Evolutionary conservation across 441 rosid species (phyloP), one percentile per base, ranked within the genome.

Genomic region (Brassica balearica): DNA sequence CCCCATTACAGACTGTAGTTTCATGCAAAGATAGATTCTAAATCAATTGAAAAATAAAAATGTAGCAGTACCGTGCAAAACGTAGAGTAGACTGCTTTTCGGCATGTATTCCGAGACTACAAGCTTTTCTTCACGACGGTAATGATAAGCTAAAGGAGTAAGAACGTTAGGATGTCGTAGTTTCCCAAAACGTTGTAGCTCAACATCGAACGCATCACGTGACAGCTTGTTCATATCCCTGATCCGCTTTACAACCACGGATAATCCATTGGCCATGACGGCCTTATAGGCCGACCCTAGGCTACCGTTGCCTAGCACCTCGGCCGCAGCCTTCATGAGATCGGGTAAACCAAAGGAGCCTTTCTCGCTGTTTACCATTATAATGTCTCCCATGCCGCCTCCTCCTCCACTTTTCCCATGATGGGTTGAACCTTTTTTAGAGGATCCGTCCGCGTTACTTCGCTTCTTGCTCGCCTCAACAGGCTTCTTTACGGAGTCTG

Each of bases 261-360:
- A 78, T 68, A 90, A 65, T 38, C 97, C 98, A 19, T 69, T 89
- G 1, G 82, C 61, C 95, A 95, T 84, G 53, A 76, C 80, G 1
- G 99, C 99, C 83, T 91, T 95, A 43, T 93, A 95, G 0, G 97
- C 89, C 11, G 98, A 95, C 46, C 99, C 99, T 46, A 95, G 72
- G 43, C 95, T 89, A 19, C 99, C 93, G 60, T 87, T 95, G 11
- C 98, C 99, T 1, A 95, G 83, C 56, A 91, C 96, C 79, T 95
- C 96, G 0, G 99, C 99, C 0, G 96, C 91, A 0, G 99, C 98
- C 84, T 88, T 92, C 98, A 95, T 95, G 81, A 93, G 81, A 86
- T 93, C 98, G 0, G 89, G 84, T 87, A 93, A 79, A 51, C 90
- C 91, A 14, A 95, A 95, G 0, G 82, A 63, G 11, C 90, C 93